These are phyloP conservation scores for Epichloe baconii DNA, from an alignment of 2,329 filamentous ascomycete genomes.

Conservation along the genomic window DNA sequence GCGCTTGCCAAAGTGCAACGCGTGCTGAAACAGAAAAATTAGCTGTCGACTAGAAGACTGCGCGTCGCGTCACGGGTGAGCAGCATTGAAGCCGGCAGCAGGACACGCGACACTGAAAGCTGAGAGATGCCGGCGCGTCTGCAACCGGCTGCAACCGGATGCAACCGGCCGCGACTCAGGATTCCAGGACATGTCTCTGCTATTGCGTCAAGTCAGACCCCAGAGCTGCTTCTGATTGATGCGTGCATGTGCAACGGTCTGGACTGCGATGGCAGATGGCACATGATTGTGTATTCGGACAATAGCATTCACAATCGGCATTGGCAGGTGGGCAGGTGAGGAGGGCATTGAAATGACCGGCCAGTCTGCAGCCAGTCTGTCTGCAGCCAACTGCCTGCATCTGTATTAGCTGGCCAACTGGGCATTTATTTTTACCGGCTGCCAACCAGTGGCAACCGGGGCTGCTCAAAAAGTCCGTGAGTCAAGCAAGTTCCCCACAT, in stretches of 20 bases:
- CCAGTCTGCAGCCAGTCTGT: no score
- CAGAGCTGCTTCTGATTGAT: no score
- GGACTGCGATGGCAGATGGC: not conserved
- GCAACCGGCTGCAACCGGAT: not conserved
- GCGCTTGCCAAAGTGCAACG: no score
- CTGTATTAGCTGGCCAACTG: no score
- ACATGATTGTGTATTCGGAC: not conserved
- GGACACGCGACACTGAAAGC: not conserved
- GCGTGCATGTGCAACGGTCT: not conserved
- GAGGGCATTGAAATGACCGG: no score
- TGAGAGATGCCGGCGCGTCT: not conserved
- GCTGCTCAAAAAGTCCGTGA: not conserved
- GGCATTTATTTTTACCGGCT: not conserved
- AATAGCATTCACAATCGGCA: not conserved
- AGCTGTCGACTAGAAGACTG: no score
- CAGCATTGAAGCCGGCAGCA: not conserved
- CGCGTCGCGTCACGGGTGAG: not conserved
- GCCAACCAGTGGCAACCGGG: not conserved
- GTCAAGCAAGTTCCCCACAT: not conserved
- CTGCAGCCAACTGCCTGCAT: no score
- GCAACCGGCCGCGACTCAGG: not conserved
- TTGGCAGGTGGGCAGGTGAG: no score
- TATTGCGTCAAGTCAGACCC: no score
- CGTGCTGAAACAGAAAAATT: no score
- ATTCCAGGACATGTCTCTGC: not conserved